Evolutionary conservation across 768 basidiomycete genomes (phyloP).

Genomic region (Pleurotus cornucopiae): DNA sequence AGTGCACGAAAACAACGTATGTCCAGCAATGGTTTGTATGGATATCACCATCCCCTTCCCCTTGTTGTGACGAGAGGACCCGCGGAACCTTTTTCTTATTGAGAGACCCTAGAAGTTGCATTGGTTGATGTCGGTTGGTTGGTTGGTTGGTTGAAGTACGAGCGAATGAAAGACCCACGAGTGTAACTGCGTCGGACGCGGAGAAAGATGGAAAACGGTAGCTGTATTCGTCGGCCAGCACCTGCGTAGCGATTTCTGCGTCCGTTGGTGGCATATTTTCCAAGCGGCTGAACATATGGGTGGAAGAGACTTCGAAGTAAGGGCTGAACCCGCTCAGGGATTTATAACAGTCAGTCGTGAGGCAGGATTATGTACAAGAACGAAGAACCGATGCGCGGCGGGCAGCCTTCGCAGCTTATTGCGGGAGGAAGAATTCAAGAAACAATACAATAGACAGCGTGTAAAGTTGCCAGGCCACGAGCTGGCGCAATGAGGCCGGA

Average conservation of each 20-base stretch:
- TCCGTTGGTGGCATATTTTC: conserved; percentile 63
- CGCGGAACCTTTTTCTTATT: conserved; percentile 79
- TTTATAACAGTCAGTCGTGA: background rate
- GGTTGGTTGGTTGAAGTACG: background rate
- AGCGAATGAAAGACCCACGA: conserved; percentile 33
- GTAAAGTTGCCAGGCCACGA: background rate
- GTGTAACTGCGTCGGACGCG: conserved; percentile 74
- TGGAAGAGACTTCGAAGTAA: conserved; percentile 3
- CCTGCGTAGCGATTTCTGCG: conserved; percentile 67
- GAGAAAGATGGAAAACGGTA: conserved; percentile 74
- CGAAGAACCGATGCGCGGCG: background rate
- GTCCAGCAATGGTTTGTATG: conserved; percentile 75
- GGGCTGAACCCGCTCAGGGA: conserved; percentile 3
- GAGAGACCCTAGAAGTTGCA: conserved; percentile 49
- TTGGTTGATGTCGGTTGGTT: background rate
- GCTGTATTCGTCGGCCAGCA: conserved; percentile 63
- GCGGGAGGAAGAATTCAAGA: background rate
- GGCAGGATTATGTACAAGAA: conserved; percentile 6
- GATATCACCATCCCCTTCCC: conserved; percentile 81
- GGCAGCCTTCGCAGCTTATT: background rate
- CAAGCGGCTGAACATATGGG: conserved; percentile 58
- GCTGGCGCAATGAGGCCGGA: conserved; percentile 2
- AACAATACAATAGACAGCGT: conserved; percentile 6
- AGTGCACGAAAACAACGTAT: conserved; percentile 77
- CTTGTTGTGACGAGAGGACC: conserved; percentile 62